Base-by-base conservation (phyloP, 2,329 filamentous ascomycete genomes). In the Penicillium sp. region DNA sequence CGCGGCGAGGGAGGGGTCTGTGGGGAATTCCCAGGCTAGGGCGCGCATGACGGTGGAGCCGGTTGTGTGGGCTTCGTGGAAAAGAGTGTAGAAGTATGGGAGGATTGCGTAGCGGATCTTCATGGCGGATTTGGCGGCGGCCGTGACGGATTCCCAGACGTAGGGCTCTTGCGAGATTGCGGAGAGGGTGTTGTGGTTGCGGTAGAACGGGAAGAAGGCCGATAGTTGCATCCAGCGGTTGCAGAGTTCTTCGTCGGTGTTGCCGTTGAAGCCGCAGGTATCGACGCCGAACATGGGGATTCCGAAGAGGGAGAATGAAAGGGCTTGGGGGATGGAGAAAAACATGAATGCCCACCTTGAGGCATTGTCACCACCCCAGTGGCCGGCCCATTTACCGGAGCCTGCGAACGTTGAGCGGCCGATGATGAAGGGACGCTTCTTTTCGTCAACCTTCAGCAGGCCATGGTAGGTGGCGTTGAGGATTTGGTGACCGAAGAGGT, bases 371-470 rank as follows among this genome's bases (percentile, higher is more conserved):
- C 88, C 89, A 31, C 90, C 89, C 90, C 90, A 96, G 73, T 94
- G 90, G 1, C 89, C 90, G 1, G 89, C 87, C 77, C 83, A 89
- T 70, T 85, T 86, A 1, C 91, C 91, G 0, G 85, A 85, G 3
- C 91, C 90, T 10, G 89, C 82, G 68, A 93, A 94, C 1, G 90
- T 94, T 39, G 88, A 90, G 17, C 91, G 86, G 0, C 89, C 89
- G 67, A 96, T 91, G 69, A 96, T 89, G 75, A 96, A 90, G 0
- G 91, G 91, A 0, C 91, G 86, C 71, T 89, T 89, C 15, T 77
- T 80, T 0, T 88, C 85, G 59, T 85, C 84, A 19, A 90, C 79
- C 2, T 79, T 72, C 3, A 87, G 77, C 33, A 94, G 83, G 57
- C 86, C 89, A 47, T 88, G 77, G 69, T 91, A 91, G 0, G 91